A percentile compares a stretch with the other conserved stretches of the same genome.
Conservation (phyloP, 2,329 filamentous ascomycete species). For the Pleomassaria siparia region DNA sequence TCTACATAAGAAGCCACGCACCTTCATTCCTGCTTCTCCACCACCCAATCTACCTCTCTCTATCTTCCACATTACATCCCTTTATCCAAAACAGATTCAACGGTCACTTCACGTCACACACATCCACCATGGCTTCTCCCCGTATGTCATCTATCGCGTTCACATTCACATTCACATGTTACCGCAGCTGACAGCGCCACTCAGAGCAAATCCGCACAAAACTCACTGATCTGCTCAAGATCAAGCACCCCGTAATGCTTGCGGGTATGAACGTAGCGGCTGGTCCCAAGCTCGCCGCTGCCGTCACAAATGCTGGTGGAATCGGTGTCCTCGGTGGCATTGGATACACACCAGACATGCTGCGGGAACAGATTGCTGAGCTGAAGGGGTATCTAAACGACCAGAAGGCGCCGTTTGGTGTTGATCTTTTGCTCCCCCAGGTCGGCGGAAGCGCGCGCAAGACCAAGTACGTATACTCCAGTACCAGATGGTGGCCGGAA, state of each 20-base stretch:
- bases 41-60: not conserved
- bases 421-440: constrained; percentile 90
- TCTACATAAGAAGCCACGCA: constrained; percentile 20
- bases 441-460: constrained; percentile 92
- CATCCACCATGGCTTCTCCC: constrained; percentile 69
- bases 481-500: not conserved
- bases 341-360: constrained; percentile 96
- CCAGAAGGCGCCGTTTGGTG: constrained; percentile 93
- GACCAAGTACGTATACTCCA: constrained; percentile 67
- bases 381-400: constrained; percentile 84
- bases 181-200: constrained; percentile 29
- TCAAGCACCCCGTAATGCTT: constrained; percentile 93
- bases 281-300: constrained; percentile 91
- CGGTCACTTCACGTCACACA: not conserved
- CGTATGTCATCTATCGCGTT: constrained; percentile 58
- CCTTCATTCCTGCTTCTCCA: constrained; percentile 3
- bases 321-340: constrained; percentile 95
- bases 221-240: constrained; percentile 93
- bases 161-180: constrained; percentile 21
- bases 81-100: not conserved
- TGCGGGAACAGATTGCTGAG: constrained; percentile 90
- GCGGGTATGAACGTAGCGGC: constrained; percentile 99
- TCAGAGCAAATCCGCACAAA: constrained; percentile 91
- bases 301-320: constrained; percentile 95
- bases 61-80: not conserved